Percentiles rank a stretch among this genome's conserved stretches.
Evolutionary conservation across 2,329 filamentous ascomycete species (phyloP).

Genomic region (Periconia sp.): DNA sequence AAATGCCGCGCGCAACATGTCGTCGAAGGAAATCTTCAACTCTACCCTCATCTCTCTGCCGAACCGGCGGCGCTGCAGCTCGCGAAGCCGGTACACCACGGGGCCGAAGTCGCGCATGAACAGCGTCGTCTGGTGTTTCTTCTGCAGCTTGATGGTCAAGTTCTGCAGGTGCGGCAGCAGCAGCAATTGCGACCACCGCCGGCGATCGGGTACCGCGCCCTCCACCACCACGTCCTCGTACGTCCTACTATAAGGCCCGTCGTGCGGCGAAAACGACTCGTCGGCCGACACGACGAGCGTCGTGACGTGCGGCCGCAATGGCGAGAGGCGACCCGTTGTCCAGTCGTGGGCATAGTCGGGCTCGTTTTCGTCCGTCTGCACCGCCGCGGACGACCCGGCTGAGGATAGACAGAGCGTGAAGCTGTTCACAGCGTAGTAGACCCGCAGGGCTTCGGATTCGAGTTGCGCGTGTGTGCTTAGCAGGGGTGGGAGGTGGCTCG

Average conservation of each 20-base stretch:
- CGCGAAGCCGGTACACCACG: conserved; percentile 10
- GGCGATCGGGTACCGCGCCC: not conserved
- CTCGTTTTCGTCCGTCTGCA: no score
- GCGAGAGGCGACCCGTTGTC: no score
- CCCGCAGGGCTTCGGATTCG: conserved; percentile 11
- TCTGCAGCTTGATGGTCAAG: conserved; percentile 14
- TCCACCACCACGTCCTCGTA: no score
- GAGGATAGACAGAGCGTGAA: conserved; percentile 11
- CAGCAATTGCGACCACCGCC: conserved; percentile 10
- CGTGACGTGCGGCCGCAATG: no score
- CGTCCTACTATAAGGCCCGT: no score
- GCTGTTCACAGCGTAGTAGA: conserved; percentile 11
- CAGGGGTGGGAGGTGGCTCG: conserved; percentile 4
- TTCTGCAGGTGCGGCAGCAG: conserved; percentile 6
- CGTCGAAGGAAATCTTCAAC: conserved; percentile 15
- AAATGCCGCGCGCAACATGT: conserved; percentile 4
- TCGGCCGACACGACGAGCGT: no score
- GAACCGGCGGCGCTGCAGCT: not conserved
- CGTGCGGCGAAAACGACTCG: no score
- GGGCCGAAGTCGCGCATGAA: conserved; percentile 11
- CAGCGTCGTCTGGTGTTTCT: conserved; percentile 3
- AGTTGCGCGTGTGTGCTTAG: conserved; percentile 4
- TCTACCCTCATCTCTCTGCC: not conserved
- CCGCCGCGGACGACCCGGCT: no score
- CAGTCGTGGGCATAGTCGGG: not conserved